A percentile compares a stretch with the other conserved stretches of the same genome.
phyloP scores from a whole-genome alignment of 2,329 filamentous ascomycete genomes.

The Talaromyces atroroseus region DNA sequence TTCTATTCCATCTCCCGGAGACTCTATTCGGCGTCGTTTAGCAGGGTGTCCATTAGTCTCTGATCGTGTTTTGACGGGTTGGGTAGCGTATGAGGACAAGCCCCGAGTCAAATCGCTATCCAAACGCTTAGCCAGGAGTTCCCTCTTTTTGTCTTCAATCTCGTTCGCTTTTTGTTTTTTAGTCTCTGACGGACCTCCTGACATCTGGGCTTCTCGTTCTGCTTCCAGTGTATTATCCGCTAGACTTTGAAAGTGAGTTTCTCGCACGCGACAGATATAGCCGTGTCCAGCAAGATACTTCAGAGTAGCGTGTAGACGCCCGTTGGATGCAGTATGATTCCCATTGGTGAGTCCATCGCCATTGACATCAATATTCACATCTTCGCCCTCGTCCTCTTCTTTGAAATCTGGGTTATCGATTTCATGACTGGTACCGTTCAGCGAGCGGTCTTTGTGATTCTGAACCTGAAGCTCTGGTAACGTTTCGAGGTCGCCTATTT shows the following conservation, averaged over 20 bases:
- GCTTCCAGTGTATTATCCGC: conserved; percentile 36
- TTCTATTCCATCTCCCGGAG: conserved; percentile 24
- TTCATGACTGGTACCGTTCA: conserved; percentile 22
- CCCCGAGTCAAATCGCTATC: conserved; percentile 32
- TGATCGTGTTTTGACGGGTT: conserved; percentile 31
- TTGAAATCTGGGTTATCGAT: not conserved
- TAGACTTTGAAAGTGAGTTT: conserved; percentile 38
- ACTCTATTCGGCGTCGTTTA: conserved; percentile 20
- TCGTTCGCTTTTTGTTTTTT: conserved; percentile 35
- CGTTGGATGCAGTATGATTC: conserved; percentile 18
- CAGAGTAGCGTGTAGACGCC: conserved; percentile 31
- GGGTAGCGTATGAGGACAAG: conserved; percentile 27
- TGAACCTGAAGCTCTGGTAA: conserved; percentile 30
- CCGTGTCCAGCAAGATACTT: conserved; percentile 37
- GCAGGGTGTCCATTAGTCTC: conserved; percentile 19
- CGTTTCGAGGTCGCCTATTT: conserved; percentile 41
- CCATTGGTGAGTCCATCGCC: conserved; percentile 22
- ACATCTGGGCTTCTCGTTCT: conserved; percentile 26
- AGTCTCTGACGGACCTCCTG: conserved; percentile 27
- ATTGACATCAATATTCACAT: conserved; percentile 12
- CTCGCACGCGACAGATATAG: conserved; percentile 35
- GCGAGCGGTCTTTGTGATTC: conserved; percentile 1
- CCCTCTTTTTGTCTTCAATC: conserved; percentile 24
- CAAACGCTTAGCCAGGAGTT: conserved; percentile 29
- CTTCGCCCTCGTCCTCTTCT: not conserved